phyloP scores from a whole-genome alignment of 2,329 filamentous ascomycete genomes.

The Penicillium sp. region DNA sequence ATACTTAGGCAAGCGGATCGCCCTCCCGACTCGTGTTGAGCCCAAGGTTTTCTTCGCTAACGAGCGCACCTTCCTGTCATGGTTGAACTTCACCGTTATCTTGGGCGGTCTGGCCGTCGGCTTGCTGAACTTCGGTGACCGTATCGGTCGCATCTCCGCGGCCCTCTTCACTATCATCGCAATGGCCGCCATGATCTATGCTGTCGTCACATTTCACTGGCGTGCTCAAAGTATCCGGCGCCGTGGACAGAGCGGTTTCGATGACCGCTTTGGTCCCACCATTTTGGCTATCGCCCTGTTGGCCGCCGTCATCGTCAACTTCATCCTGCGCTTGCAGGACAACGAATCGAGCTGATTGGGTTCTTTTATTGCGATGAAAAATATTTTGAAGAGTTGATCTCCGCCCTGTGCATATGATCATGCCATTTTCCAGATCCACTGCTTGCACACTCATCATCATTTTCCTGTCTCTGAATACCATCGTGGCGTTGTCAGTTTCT shows the following conservation, averaged over 20 bases:
- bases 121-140: slow-evolving; percentile 97
- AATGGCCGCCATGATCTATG: slow-evolving; percentile 94
- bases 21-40: slow-evolving; percentile 94
- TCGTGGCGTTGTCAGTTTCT: background rate
- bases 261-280: slow-evolving; percentile 92
- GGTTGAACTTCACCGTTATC: slow-evolving; percentile 99
- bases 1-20: slow-evolving; percentile 85
- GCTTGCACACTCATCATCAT: background rate
- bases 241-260: slow-evolving; percentile 91
- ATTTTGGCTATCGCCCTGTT: slow-evolving; percentile 83
- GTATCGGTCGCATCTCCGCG: slow-evolving; percentile 87
- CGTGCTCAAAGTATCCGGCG: slow-evolving; percentile 87
- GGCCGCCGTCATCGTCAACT: slow-evolving; percentile 92
- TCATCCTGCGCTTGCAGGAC: slow-evolving; percentile 66
- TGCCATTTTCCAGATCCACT: background rate
- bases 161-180: slow-evolving; percentile 92
- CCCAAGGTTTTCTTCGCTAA: slow-evolving; percentile 99
- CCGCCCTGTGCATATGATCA: background rate
- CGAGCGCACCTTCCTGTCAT: slow-evolving; percentile 97
- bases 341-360: slow-evolving; percentile 16
- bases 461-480: background rate
- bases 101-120: slow-evolving; percentile 94
- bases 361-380: background rate
- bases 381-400: background rate
- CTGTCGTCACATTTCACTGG: slow-evolving; percentile 95